Evolutionary conservation across 2,329 filamentous ascomycete genomes (phyloP).

Genomic region (Penicillium sp.): DNA sequence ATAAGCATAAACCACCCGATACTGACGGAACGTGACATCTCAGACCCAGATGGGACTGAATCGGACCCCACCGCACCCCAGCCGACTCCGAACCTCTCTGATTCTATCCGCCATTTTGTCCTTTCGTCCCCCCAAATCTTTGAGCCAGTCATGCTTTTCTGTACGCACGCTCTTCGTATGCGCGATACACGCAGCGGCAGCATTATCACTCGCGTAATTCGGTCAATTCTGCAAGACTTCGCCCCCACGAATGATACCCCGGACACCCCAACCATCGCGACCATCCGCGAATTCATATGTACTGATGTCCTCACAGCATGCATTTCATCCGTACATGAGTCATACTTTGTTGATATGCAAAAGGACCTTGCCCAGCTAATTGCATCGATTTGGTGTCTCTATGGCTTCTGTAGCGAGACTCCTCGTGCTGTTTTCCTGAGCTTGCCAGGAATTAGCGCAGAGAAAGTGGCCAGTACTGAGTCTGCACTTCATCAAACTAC

Average conservation of each 20-base stretch:
- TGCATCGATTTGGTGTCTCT: constrained; percentile 76
- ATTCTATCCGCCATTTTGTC: constrained; percentile 72
- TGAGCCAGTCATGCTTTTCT: constrained; percentile 86
- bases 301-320: constrained; percentile 85
- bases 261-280: constrained; percentile 55
- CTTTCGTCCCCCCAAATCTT: constrained; percentile 74
- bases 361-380: constrained; percentile 88
- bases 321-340: constrained; percentile 86
- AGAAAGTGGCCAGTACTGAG: constrained; percentile 64
- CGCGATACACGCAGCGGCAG: constrained; percentile 84
- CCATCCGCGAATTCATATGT: constrained; percentile 85
- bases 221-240: constrained; percentile 80
- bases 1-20: background rate
- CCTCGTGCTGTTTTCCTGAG: constrained; percentile 73
- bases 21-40: constrained; percentile 3
- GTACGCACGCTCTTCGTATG: constrained; percentile 84
- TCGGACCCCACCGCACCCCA: constrained; percentile 33
- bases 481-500: constrained; percentile 56
- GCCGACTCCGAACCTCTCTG: constrained; percentile 49
- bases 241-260: constrained; percentile 41
- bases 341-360: constrained; percentile 94
- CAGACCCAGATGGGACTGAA: constrained; percentile 37
- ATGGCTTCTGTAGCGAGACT: constrained; percentile 65
- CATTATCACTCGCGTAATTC: constrained; percentile 81
- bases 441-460: constrained; percentile 70